Evolutionary conservation across 768 basidiomycete genomes (phyloP), one percentile per base, ranked within the genome.

Genomic region (Mycena venus): DNA sequence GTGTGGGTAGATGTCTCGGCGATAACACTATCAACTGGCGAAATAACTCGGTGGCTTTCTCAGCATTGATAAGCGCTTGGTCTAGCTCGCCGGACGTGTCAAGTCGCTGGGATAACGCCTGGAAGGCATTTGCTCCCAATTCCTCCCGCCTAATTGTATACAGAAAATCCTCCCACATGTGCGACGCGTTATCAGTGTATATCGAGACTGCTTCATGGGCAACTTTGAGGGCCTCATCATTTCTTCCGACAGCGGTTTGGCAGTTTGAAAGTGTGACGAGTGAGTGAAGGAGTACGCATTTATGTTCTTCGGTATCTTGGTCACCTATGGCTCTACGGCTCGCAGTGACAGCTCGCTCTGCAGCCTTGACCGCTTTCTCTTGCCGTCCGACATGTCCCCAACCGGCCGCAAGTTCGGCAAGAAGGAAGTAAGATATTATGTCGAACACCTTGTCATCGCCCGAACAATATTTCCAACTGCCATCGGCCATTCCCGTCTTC

Each of bases 221-320:
- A n/a, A 42, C 23, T 27, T 3, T 1, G 10, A 36, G 53, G 31
- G 17, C 51, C 62, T 64, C 60, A 12, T 44, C 40, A 8, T 53
- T 11, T 12, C 62, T 25, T 11, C 53, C 62, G 15, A 56, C 49
- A 5, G 38, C 31, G 11, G 70, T 62, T 17, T 64, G 53, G 23
- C 70, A 71, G 19, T 55, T 64, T 17, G 70, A 56, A 10, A 56
- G 62, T 14, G 62, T 58, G 19, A n/a, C 58, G 15, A 71, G 61
- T 2, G 62, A 27, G 61, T 71, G 36, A 1, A 27, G 31, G 8
- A 55, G 47, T 4, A 31, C 19, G 4, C 23, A 36, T 51, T 70
- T 61, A 38, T 17, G 53, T 4, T 4, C 4, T 55, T 55, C 53
- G 4, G 29, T 29, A 5, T 36, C 40, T 7, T 32, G n/a, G 2